Conservation (phyloP, 805 yeast species). For the Ogataea nakhonphanomensis region DNA sequence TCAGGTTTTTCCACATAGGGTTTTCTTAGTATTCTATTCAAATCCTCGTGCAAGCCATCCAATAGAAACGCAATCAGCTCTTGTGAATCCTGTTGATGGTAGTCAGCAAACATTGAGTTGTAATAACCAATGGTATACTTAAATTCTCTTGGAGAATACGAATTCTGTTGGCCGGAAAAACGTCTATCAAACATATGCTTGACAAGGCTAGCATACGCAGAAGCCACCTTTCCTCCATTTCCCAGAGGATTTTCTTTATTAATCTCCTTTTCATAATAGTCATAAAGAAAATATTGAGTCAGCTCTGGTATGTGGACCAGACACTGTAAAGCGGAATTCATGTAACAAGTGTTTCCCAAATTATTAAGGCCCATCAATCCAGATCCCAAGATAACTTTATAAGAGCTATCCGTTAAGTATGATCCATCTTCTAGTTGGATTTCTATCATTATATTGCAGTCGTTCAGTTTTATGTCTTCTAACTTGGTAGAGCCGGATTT, state of each 20-base stretch:
- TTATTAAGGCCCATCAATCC: constrained; percentile 67
- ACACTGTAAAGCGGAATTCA: constrained; percentile 94
- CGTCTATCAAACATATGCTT: constrained; percentile 48
- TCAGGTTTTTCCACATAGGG: constrained; percentile 92
- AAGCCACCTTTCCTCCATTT: constrained; percentile 75
- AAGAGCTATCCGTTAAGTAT: constrained; percentile 24
- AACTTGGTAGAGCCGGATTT: constrained; percentile 17
- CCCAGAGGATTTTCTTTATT: constrained; percentile 83
- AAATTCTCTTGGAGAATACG: constrained; percentile 69
- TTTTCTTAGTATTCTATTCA: constrained; percentile 76
- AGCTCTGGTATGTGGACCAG: constrained; percentile 82
- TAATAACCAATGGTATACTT: constrained; percentile 74
- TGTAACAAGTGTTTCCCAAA: constrained; percentile 88
- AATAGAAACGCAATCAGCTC: constrained; percentile 84
- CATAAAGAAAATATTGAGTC: constrained; percentile 66
- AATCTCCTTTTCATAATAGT: constrained; percentile 59
- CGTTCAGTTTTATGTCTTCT: constrained; percentile 16
- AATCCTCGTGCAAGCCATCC: constrained; percentile 89
- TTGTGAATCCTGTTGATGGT: constrained; percentile 90
- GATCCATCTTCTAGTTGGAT: constrained; percentile 25
- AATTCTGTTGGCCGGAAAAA: constrained; percentile 16
- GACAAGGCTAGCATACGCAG: constrained; percentile 67
- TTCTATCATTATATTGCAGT: constrained; percentile 27
- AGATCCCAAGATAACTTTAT: constrained; percentile 21
- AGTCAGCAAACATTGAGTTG: constrained; percentile 74